Base-by-base conservation (phyloP, 192 early-diverging fungal species). In the Cladochytrium replicatum region DNA sequence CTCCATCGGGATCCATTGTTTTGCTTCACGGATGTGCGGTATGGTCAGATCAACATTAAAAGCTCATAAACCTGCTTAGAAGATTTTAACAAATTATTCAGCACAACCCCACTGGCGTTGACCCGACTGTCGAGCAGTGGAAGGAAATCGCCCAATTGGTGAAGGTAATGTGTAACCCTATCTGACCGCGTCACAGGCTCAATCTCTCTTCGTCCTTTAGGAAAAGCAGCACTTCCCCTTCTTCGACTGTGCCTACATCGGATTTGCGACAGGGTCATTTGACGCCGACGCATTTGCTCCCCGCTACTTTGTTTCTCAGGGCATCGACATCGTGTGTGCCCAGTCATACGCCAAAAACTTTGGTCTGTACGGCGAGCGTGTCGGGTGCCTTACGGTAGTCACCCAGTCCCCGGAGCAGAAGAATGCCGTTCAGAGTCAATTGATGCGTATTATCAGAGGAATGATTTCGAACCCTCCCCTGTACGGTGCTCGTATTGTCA, bases 201-300 rank as follows among this genome's bases (percentile, higher is more conserved):
- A n/a, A n/a, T n/a, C n/a, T n/a, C n/a, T n/a, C n/a, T n/a, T n/a
- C n/a, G n/a, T n/a, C 32, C 65, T 89, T 32, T 83, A 91, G 64
- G 54, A 57, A 43, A 77, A 77, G 51, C 71, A 78, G 13, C 92
- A 94, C 74, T 78, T 93, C 46, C 68, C 83, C 32, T 99, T 97
- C 81, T 99, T 99, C 50, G 96, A 99, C 65, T 93, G 92, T 88
- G 96, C 96, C 21, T 99, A 99, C 78, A 93, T 97, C 77, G 96
- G 96, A 29, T 99, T 99, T 60, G 96, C 96, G 13, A 93, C 92
- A 4, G 96, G 96, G 49, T 73, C 85, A 64, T 80, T 80, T 32
- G 69, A 76, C 68, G 72, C 75, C 50, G 96, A 99, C 66, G 93
- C 96, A 6, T 87, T 85, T 52, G 92, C 94, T 41, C 64, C 97